Percentiles rank a stretch among this genome's conserved stretches.
phyloP scores from a whole-genome alignment of 768 basidiomycete species.

The Pleurotus djamor region DNA sequence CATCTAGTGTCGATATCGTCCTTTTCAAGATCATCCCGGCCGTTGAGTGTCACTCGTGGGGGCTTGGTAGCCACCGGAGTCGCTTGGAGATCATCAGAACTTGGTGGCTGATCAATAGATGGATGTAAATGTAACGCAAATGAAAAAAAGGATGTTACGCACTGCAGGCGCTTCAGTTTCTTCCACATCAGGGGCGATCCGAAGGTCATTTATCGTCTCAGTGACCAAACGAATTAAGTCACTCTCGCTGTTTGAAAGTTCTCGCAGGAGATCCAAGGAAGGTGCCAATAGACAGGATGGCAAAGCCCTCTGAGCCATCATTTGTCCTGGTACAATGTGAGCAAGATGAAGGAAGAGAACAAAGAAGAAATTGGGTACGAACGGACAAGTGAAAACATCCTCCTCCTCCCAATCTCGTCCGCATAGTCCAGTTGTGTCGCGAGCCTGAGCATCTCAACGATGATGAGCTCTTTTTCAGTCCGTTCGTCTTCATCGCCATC shows the following conservation, averaged over 20 bases:
- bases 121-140: background rate
- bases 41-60: conserved; percentile 22
- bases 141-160: conserved; percentile 2
- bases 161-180: conserved; percentile 33
- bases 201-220: conserved; percentile 81
- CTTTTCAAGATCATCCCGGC: conserved; percentile 44
- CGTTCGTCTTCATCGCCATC: conserved; percentile 52
- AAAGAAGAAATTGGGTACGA: conserved; percentile 34
- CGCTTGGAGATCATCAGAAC: conserved; percentile 21
- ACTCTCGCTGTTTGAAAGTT: conserved; percentile 68
- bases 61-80: conserved; percentile 21
- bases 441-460: conserved; percentile 80
- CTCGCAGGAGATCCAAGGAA: conserved; percentile 82
- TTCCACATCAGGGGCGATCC: conserved; percentile 45
- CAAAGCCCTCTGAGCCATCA: conserved; percentile 71
- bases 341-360: background rate
- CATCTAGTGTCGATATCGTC: conserved; percentile 75
- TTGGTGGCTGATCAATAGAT: conserved; percentile 5
- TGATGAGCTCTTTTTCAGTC: conserved; percentile 57
- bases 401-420: conserved; percentile 87
- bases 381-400: conserved; percentile 87
- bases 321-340: conserved; percentile 52
- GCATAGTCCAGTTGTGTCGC: conserved; percentile 84
- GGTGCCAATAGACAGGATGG: conserved; percentile 67
- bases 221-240: conserved; percentile 89